Evolutionary conservation across 805 yeast species (phyloP), one percentile per base, ranked within the genome.

Genomic region (Sugiyamaella qingdaonensis): DNA sequence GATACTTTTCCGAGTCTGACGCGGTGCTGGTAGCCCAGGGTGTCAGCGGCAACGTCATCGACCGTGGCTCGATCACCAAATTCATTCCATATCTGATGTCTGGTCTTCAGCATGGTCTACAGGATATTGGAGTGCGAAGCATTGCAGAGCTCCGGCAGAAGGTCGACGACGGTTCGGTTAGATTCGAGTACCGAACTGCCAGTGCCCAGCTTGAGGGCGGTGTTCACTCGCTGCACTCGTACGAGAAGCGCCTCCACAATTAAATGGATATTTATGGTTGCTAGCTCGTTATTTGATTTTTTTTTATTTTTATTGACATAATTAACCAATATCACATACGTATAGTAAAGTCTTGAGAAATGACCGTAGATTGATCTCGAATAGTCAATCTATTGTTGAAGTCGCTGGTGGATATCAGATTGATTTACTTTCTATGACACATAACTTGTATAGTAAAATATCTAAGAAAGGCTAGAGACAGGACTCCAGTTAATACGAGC

Each of bases 141-240:
- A 69, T 87, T 61, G 68, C 62, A 14, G 82, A 73, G 41, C 81
- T 94, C 72, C 85, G 85, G 68, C 73, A 73, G 55, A 72, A 77
- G 46, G 92, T 88, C 57, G 77, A 76, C 64, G 59, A 64, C 53
- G 95, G 95, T 62, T 75, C 73, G 32, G 85, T 90, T 58, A 85
- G 99, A 77, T 94, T 94, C 69, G 99, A 94, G 78, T 84, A 86
- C 75, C 89, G 99, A 83, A 91, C 98, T 63, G 96, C 98, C 48
- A 88, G 97, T 68, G 97, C 99, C 60, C 99, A 94, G 80, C 79
- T 90, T 61, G 99, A 94, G 78, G 99, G 99, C 79, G 98, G 98
- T 74, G 92, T 94, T 58, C 87, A 89, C 75, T 91, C 95, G 69
- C 82, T 94, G 74, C 89, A 89, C 80, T 91, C 97, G 55, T 94